Evolutionary conservation across 495 filamentous ascomycete genomes (phyloP).

Genomic region (Lepraria neglecta): DNA sequence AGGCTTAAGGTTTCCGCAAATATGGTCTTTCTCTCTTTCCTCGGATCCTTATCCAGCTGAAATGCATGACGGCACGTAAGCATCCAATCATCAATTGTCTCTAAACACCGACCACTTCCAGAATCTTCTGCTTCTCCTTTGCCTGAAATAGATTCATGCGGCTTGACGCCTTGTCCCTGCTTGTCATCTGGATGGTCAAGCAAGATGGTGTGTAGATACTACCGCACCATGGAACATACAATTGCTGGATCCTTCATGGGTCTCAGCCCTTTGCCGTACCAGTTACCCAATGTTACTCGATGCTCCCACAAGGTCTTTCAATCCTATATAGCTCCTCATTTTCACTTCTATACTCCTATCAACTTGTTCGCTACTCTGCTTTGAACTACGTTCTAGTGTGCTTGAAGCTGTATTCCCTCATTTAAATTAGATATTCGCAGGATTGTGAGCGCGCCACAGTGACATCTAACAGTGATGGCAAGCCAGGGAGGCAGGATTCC

Average conservation of each 20-base stretch:
- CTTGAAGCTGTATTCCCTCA: not conserved
- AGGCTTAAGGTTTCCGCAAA: not conserved
- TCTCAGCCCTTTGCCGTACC: not conserved
- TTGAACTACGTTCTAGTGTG: not conserved
- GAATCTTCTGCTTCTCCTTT: not conserved
- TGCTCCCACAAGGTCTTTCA: not conserved
- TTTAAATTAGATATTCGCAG: not conserved
- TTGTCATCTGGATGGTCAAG: not conserved
- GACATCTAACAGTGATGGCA: not conserved
- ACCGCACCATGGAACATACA: not conserved
- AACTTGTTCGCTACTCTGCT: not conserved
- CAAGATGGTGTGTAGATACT: not conserved
- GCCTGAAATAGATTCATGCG: not conserved
- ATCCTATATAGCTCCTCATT: not conserved
- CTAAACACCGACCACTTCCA: not conserved
- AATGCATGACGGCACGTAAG: not conserved
- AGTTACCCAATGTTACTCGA: not conserved
- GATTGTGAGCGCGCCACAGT: not conserved
- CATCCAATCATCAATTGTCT: not conserved
- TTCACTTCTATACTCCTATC: not conserved
- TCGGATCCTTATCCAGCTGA: not conserved
- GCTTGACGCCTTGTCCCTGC: not conserved
- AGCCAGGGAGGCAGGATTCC: conserved; percentile 5
- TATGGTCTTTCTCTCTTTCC: not conserved
- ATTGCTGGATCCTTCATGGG: not conserved